Evolutionary conservation across 129 eudicot genomes (phyloP).

Genomic region (Sambucus nigra): DNA sequence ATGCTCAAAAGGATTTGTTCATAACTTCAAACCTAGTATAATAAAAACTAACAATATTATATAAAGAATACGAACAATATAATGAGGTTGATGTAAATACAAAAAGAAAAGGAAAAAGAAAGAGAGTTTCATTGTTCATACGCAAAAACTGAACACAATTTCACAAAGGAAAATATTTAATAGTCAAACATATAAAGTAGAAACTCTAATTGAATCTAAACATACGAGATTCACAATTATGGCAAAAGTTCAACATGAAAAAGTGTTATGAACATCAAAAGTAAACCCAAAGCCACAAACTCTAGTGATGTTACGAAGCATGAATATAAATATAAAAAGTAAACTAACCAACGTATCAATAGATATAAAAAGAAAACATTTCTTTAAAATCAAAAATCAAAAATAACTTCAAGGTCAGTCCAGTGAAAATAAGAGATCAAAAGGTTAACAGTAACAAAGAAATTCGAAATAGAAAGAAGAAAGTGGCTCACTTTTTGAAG

Average conservation of each 20-base stretch:
- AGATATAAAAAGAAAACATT: background rate
- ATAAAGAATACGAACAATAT: background rate
- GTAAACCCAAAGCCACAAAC: slow-evolving; percentile 9
- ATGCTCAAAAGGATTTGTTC: no score
- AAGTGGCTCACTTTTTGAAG: slow-evolving; percentile 12
- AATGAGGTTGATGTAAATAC: background rate
- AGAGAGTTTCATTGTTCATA: background rate
- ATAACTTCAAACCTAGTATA: no score
- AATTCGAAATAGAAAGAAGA: background rate
- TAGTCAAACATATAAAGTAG: background rate
- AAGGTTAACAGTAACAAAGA: background rate
- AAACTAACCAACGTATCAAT: no score
- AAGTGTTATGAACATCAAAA: background rate
- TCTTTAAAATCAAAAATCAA: background rate
- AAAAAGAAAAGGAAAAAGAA: no score
- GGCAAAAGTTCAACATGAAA: background rate
- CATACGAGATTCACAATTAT: background rate
- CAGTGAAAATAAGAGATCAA: no score
- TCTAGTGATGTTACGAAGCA: background rate
- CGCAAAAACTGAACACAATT: no score
- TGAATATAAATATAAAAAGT: background rate
- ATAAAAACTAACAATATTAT: no score
- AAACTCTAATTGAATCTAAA: background rate
- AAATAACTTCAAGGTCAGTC: background rate
- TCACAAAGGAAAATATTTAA: background rate